A percentile compares a stretch with the other conserved stretches of the same genome.
phyloP scores from a whole-genome alignment of 306 rosid species.

The Rubus parviflorus region DNA sequence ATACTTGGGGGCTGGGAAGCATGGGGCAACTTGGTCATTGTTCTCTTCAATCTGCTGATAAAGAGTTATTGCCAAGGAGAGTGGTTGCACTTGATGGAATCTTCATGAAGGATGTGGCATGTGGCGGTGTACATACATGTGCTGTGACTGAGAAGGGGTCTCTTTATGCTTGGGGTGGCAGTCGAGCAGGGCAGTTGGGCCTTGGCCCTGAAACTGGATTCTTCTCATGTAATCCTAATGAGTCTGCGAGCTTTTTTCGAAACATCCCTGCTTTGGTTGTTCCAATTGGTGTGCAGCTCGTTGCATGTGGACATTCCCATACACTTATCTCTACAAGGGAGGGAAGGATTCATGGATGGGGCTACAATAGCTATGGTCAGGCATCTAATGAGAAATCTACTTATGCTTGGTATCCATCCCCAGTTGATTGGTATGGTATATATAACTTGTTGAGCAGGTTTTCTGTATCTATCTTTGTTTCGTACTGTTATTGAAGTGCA shows the following conservation, averaged over 20 bases:
- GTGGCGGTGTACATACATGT: constrained; percentile 92
- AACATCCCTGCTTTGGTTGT: constrained; percentile 79
- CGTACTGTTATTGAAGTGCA: constrained; percentile 26
- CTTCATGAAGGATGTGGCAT: constrained; percentile 57
- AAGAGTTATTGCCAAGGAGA: constrained; percentile 87
- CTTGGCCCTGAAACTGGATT: constrained; percentile 84
- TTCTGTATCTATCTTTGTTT: constrained; percentile 6
- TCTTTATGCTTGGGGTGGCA: constrained; percentile 96
- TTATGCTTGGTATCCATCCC: constrained; percentile 96
- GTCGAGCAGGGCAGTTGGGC: constrained; percentile 90
- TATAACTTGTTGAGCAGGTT: constrained; percentile 18
- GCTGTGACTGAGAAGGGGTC: constrained; percentile 78
- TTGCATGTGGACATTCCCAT: constrained; percentile 93
- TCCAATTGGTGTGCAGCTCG: constrained; percentile 72
- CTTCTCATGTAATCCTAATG: constrained; percentile 64
- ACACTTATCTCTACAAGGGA: constrained; percentile 68
- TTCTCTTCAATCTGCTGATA: constrained; percentile 79
- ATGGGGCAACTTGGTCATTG: constrained; percentile 99
- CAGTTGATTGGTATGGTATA: constrained; percentile 78
- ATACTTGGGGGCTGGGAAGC: constrained; percentile 92
- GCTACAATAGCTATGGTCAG: constrained; percentile 93
- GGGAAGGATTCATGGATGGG: constrained; percentile 97
- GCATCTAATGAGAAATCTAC: constrained; percentile 89
- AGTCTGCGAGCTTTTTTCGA: constrained; percentile 57
- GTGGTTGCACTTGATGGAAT: constrained; percentile 80